Base-by-base conservation (phyloP, 2,329 filamentous ascomycete species). In the Leptodontidium sp. region DNA sequence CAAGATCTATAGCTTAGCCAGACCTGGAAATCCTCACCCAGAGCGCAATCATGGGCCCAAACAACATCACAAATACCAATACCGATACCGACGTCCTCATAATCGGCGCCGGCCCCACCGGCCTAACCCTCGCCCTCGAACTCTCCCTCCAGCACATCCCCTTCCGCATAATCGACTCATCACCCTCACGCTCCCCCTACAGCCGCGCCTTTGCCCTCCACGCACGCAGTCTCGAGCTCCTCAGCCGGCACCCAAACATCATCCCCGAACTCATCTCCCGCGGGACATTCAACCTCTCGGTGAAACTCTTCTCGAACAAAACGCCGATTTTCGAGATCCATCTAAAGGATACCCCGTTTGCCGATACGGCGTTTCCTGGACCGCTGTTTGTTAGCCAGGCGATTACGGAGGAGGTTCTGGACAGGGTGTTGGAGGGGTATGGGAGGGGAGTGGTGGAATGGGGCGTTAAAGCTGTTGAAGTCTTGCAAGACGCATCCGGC, bases 201-300 rank as follows among this genome's bases (percentile, higher is more conserved):
- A 82, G 80, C 69, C 82, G 78, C 70, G 84, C 78, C 9, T 75
- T 87, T 0, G 79, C 81, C 11, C 75, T 87, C 5, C 85, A 87
- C 66, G 78, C 84, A 14, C 82, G 85, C 9, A 84, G 82, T 1
- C 73, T 85, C 9, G 85, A 87, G 72, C 77, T 86, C 29, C 81
- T 86, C 61, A 80, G 80, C 58, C 84, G 85, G 49, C 80, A 86
- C 55, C 29, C n/a, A 58, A 77, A 77, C 5, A 71, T 83, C 40
- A 75, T 79, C 8, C 76, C 81, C 12, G 75, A 76, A 2, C 72
- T 85, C 32, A 55, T 83, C 2, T 68, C 72, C 1, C 73, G 74
- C 5, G 83, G 83, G 21, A 79, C 79, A 57, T 72, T 78, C 21
- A 75, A 81, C n/a, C 70, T 71, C 15, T 82, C 81, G 11, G 77